phyloP scores from a whole-genome alignment of 371 early-diverging fungal genomes.

The Aphelidium insulamus region DNA sequence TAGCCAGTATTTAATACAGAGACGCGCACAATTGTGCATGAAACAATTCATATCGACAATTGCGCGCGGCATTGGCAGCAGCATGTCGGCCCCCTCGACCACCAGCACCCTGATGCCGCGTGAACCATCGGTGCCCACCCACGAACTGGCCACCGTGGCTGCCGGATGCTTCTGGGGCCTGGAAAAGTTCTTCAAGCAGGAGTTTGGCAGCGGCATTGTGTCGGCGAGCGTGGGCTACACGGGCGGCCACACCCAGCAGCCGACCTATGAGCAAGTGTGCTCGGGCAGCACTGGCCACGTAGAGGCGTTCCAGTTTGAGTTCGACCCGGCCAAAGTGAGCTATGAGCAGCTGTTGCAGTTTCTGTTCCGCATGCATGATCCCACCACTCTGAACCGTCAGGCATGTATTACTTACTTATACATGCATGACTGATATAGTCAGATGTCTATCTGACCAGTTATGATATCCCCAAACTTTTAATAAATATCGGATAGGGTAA shows the following conservation, averaged over 20 bases:
- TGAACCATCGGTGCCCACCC: too few species aligned
- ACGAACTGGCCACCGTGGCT: conserved; percentile 29
- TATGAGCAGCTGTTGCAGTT: conserved; percentile 48
- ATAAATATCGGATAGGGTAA: conserved; percentile 18
- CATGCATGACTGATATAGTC: background rate
- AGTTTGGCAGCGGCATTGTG: conserved; percentile 26
- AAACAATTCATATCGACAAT: too few species aligned
- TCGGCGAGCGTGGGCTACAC: conserved; percentile 58
- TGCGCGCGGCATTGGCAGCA: too few species aligned
- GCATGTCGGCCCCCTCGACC: too few species aligned
- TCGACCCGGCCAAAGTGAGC: conserved; percentile 36
- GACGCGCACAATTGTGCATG: too few species aligned
- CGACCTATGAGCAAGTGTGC: conserved; percentile 35
- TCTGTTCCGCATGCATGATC: conserved; percentile 72
- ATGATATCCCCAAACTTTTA: background rate
- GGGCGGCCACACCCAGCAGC: conserved; percentile 31
- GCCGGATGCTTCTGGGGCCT: conserved; percentile 72
- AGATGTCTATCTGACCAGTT: background rate
- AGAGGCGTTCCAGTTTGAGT: conserved; percentile 55
- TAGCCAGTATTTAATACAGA: too few species aligned
- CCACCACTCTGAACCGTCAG: conserved; percentile 32
- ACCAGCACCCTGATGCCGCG: too few species aligned
- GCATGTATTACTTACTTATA: conserved; percentile 9
- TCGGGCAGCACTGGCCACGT: conserved; percentile 13
- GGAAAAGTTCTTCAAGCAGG: conserved; percentile 48